Conservation (phyloP, 768 basidiomycete genomes). For the Hebeloma cylindrosporum region DNA sequence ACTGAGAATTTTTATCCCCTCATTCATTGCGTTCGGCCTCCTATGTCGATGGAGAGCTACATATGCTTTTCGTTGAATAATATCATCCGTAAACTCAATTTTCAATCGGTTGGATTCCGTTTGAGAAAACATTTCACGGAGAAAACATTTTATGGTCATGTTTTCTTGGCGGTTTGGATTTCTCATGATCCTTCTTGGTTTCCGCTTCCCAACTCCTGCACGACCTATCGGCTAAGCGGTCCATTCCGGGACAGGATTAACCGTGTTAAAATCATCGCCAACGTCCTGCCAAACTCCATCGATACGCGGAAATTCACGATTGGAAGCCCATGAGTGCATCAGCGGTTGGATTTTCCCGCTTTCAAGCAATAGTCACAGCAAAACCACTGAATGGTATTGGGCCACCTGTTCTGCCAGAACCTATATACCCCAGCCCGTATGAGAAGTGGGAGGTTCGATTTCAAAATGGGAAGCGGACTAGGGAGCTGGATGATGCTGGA, state of each 20-base stretch:
- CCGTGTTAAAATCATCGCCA: no score
- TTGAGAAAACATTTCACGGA: no score
- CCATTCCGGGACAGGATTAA: no score
- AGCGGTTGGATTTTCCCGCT: slow-evolving; percentile 23
- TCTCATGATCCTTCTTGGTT: no score
- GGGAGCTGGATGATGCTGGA: slow-evolving; percentile 18
- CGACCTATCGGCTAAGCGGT: no score
- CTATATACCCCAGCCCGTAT: slow-evolving; percentile 14
- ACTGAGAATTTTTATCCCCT: no score
- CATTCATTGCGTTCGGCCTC: not conserved
- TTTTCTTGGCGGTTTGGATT: no score
- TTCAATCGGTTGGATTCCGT: no score
- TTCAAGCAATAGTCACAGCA: slow-evolving; percentile 36
- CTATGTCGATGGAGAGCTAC: not conserved
- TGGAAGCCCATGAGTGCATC: not conserved
- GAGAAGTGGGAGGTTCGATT: slow-evolving; percentile 19
- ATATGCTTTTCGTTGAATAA: no score
- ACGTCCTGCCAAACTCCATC: not conserved
- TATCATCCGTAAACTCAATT: no score
- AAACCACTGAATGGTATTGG: slow-evolving; percentile 25
- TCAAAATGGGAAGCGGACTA: slow-evolving; percentile 20
- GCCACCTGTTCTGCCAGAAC: slow-evolving; percentile 22
- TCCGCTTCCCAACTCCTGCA: no score
- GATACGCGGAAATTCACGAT: not conserved
- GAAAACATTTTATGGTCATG: no score